Conservation (phyloP, 1,284 basidiomycete species). For the Sanghuangporus weigelae region DNA sequence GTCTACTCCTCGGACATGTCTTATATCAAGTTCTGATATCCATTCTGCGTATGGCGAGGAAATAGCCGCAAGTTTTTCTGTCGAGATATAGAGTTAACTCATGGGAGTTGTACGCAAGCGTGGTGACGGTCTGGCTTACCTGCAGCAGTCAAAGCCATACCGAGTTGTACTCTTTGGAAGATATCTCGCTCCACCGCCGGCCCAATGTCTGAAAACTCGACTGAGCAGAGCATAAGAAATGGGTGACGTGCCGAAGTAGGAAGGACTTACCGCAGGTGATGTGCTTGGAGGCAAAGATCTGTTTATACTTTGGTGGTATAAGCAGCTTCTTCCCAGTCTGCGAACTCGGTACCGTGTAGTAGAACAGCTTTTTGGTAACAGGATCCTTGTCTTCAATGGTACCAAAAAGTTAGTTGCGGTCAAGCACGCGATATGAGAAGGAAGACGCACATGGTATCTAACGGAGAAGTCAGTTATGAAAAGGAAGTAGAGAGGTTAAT, state of each 20-base stretch:
- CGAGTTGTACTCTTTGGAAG: constrained; percentile 71
- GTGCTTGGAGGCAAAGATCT: constrained; percentile 5
- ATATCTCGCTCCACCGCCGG: constrained; percentile 59
- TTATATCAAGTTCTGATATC: constrained; percentile 47
- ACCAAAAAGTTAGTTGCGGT: not conserved
- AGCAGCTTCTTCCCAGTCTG: constrained; percentile 1
- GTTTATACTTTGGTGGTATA: constrained; percentile 14
- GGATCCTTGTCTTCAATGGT: constrained; percentile 41
- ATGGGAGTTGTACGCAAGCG: no score
- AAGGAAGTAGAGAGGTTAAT: constrained; percentile 20
- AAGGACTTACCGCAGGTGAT: constrained; percentile 14
- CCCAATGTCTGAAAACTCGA: constrained; percentile 45
- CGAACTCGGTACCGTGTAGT: constrained; percentile 7
- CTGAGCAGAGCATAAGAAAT: constrained; percentile 29
- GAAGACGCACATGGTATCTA: constrained; percentile 47
- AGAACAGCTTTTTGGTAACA: constrained; percentile 24
- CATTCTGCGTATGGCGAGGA: constrained; percentile 55
- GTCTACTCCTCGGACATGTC: constrained; percentile 37
- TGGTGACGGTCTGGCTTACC: constrained; percentile 33
- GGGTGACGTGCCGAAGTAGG: no score
- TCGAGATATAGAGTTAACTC: not conserved
- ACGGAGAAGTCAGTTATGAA: not conserved
- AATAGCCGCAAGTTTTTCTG: constrained; percentile 71
- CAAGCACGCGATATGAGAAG: not conserved
- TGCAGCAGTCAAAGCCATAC: constrained; percentile 60